A percentile compares a stretch with the other conserved stretches of the same genome.
Conservation (phyloP, 805 yeast species). For the Alloascoidea africana region DNA sequence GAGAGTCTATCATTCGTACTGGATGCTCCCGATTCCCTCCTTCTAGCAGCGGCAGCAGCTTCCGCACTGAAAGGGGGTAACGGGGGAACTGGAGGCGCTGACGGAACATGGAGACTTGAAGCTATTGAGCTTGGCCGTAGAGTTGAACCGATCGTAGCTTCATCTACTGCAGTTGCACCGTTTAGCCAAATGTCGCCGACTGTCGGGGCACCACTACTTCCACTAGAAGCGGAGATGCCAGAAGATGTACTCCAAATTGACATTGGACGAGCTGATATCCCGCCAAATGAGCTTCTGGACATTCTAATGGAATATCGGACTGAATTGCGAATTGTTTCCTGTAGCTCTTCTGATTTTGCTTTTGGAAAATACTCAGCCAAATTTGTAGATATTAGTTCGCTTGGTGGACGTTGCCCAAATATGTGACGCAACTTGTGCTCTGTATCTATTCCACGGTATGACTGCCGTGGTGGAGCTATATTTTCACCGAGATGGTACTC, state of each 20-base stretch:
- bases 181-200: conserved; percentile 33
- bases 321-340: conserved; percentile 71
- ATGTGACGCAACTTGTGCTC: conserved; percentile 25
- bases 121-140: not conserved
- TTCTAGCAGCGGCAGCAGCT: not conserved
- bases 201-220: conserved; percentile 17
- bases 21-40: not conserved
- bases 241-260: conserved; percentile 17
- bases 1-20: not conserved
- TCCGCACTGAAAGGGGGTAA: not conserved
- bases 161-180: conserved; percentile 25
- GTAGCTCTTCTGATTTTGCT: conserved; percentile 53
- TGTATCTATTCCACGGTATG: no score
- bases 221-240: conserved; percentile 7
- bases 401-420: conserved; percentile 87
- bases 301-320: conserved; percentile 62
- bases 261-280: conserved; percentile 15
- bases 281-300: conserved; percentile 20
- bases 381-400: conserved; percentile 80
- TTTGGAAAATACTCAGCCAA: conserved; percentile 86
- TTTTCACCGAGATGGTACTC: no score
- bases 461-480: no score
- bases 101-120: conserved; percentile 7
- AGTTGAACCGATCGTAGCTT: conserved; percentile 16
- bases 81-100: not conserved